phyloP scores from a whole-genome alignment of 2,329 filamentous ascomycete genomes.

The Ascochyta pisi region DNA sequence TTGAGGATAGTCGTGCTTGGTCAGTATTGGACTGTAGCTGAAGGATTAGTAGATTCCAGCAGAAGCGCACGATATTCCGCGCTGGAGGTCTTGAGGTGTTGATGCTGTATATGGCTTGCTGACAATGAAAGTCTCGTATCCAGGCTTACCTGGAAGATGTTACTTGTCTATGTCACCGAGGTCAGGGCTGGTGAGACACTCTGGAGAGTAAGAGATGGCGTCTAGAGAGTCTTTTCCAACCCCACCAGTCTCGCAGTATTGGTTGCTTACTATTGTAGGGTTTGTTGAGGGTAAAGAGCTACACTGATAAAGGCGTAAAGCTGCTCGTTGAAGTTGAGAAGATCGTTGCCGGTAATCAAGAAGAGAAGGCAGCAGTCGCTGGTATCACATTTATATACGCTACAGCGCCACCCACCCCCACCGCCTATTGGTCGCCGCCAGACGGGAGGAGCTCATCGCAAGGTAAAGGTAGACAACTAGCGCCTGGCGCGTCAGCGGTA shows the following conservation, averaged over 20 bases:
- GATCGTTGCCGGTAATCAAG: background rate
- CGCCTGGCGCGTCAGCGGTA: background rate
- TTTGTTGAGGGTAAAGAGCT: background rate
- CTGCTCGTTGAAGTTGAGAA: background rate
- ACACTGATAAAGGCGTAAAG: no score
- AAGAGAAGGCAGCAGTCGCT: background rate
- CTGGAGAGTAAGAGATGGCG: background rate
- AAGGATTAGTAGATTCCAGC: background rate
- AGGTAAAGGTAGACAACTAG: background rate
- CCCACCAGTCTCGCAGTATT: background rate
- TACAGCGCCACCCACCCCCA: background rate
- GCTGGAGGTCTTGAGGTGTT: background rate
- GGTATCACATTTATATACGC: background rate
- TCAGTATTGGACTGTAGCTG: background rate
- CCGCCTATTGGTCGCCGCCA: background rate
- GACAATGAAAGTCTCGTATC: background rate
- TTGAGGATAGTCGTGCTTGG: background rate
- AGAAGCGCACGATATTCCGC: no score
- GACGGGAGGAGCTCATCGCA: background rate
- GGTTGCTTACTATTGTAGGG: background rate
- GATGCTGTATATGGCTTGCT: background rate
- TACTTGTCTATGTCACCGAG: background rate
- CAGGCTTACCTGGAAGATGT: background rate
- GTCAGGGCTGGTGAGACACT: slow-evolving; percentile 9
- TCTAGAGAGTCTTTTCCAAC: background rate